Base-by-base conservation (phyloP, 208 protist genomes). In the Acanthamoeba culbertsoni region DNA sequence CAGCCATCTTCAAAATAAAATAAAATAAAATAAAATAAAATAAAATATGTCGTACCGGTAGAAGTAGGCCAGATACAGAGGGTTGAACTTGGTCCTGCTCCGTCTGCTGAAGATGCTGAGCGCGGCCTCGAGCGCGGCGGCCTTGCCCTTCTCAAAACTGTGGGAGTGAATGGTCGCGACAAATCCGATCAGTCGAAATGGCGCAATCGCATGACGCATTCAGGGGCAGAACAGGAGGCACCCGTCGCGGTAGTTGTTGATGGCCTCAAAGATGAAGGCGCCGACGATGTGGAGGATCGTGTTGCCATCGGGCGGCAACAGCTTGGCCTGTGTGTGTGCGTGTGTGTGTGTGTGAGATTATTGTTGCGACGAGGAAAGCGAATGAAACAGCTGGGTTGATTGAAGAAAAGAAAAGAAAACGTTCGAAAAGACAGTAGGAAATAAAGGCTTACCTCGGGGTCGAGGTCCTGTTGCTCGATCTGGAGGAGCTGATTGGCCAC, bases 241-340 rank as follows among this genome's bases (percentile, higher is more conserved):
- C 51, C 79, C 79, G 10, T 89, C 53, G 51, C 79, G 79, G 35
- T 65, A 89, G 79, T 65, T 57, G 79, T 89, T 89, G 51, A 89
- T 89, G 6, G 79, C 79, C 40, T 89, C 79, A 26, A 89, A 89
- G 51, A 89, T 89, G 79, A 89, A 89, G 7, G 79, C 51, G 45
- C 79, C 79, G 28, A 89, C 79, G 48, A 89, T 89, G 79, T 89
- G 79, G 35, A 89, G 53, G 79, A 89, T 89, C 16, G 79, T 89
- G 79, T 89, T 89, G 79, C 79, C 79, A 89, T 89, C 79, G 12
- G 79, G 79, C 10, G 46, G 51, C 8, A 57, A 51, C 45, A 89
- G 79, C 45, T 65, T 37, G 3, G 51, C 35, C 53, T 88, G 77
- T 37, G n/a, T n/a, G n/a, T n/a, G n/a, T n/a, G n/a, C n/a, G n/a